Evolutionary conservation across 2,329 filamentous ascomycete species (phyloP).

Genomic region (Phaeosphaeria sp.): DNA sequence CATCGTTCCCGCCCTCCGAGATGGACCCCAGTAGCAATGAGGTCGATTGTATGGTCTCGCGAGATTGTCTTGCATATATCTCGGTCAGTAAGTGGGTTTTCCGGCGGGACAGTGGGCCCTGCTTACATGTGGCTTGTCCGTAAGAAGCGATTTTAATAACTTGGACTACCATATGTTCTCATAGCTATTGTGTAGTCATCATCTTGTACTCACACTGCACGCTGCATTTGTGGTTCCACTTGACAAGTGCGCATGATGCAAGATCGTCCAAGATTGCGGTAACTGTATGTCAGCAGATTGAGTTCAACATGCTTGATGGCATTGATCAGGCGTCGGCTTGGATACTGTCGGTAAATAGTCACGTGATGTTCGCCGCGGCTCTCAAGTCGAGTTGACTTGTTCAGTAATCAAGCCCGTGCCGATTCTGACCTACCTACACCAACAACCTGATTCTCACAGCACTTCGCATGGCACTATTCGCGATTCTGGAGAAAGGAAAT

Average conservation of each 20-base stretch:
- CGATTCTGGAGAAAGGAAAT: background rate
- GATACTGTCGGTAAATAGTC: background rate
- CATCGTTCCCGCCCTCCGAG: conserved; percentile 13
- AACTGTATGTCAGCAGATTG: background rate
- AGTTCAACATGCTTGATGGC: background rate
- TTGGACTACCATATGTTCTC: background rate
- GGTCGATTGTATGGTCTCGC: background rate
- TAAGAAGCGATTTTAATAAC: background rate
- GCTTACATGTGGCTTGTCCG: background rate
- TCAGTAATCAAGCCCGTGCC: background rate
- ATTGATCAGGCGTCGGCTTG: background rate
- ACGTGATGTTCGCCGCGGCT: background rate
- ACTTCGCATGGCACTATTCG: background rate
- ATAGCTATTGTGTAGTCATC: conserved; percentile 1
- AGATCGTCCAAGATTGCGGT: background rate
- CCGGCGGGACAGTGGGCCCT: background rate
- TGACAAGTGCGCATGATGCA: background rate
- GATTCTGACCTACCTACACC: background rate
- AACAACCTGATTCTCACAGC: background rate
- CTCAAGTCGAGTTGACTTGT: background rate
- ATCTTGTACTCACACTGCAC: background rate
- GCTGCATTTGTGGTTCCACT: background rate
- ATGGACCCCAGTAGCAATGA: conserved; percentile 9
- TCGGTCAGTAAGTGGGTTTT: background rate
- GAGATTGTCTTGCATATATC: background rate